Percentiles rank a stretch among this genome's conserved stretches.
phyloP scores from a whole-genome alignment of 2,329 filamentous ascomycete genomes.

The Pyrenophora seminiperda region DNA sequence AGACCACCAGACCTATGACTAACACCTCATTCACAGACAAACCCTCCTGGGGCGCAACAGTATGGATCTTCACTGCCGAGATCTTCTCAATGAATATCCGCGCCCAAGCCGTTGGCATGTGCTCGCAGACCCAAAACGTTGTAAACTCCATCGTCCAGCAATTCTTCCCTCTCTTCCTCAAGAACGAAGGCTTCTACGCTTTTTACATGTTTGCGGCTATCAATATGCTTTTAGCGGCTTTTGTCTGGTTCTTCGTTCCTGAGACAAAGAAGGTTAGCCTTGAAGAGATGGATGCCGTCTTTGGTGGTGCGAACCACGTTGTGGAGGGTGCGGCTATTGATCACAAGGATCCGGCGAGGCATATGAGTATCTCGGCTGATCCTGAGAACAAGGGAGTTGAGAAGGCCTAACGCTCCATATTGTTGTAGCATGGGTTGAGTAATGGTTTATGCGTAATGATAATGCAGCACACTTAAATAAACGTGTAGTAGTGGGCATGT shows the following conservation, averaged over 20 bases:
- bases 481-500: too few relatives aligned
- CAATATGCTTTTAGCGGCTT: slow-evolving; percentile 49
- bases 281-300: slow-evolving; percentile 63
- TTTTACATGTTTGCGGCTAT: slow-evolving; percentile 62
- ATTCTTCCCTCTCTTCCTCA: slow-evolving; percentile 71
- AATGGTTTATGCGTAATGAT: too few relatives aligned
- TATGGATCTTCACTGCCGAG: slow-evolving; percentile 74
- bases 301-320: slow-evolving; percentile 62
- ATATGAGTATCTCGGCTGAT: slow-evolving; percentile 29
- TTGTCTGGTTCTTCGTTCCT: slow-evolving; percentile 52
- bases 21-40: slow-evolving; percentile 55
- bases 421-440: not conserved
- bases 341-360: slow-evolving; percentile 43
- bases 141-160: slow-evolving; percentile 71
- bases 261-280: slow-evolving; percentile 55
- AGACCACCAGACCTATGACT: slow-evolving; percentile 28
- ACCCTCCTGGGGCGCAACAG: slow-evolving; percentile 70
- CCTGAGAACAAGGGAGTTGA: slow-evolving; percentile 27
- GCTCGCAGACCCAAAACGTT: slow-evolving; percentile 61
- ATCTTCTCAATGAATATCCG: slow-evolving; percentile 75
- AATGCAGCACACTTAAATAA: too few relatives aligned
- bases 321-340: slow-evolving; percentile 59
- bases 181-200: slow-evolving; percentile 61
- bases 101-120: slow-evolving; percentile 72
- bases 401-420: not conserved